phyloP scores from a whole-genome alignment of 306 rosid species.

The Lagenaria siceraria region DNA sequence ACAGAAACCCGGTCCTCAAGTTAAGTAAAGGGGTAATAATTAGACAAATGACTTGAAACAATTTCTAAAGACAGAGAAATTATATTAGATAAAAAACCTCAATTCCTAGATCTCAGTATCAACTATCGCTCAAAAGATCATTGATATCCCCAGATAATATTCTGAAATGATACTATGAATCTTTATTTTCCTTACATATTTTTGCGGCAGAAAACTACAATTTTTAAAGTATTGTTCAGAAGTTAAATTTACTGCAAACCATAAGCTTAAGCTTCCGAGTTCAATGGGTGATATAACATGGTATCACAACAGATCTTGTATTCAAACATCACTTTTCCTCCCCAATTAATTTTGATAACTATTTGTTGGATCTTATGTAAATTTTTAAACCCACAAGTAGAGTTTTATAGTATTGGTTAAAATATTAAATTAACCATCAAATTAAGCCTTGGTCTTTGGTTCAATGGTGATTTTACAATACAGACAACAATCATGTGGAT shows the following conservation, averaged over 20 bases:
- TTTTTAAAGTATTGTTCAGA: background rate
- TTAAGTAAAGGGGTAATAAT: too few relatives aligned
- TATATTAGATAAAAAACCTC: too few relatives aligned
- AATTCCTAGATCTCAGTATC: too few relatives aligned
- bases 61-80: too few relatives aligned
- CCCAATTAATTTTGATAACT: background rate
- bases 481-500: background rate
- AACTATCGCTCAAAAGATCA: too few relatives aligned
- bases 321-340: background rate
- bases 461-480: background rate
- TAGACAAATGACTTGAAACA: too few relatives aligned
- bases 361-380: background rate
- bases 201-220: background rate
- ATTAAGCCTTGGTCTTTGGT: background rate
- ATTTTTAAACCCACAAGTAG: background rate
- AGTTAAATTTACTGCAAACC: background rate
- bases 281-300: background rate
- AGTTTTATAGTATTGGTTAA: background rate
- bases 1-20: too few relatives aligned
- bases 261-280: background rate
- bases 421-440: too few relatives aligned
- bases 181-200: background rate
- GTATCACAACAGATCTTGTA: background rate
- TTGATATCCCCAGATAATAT: background rate
- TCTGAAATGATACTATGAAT: background rate